Evolutionary conservation across 768 basidiomycete genomes (phyloP), one percentile per base, ranked within the genome.

Genomic region (Leccinum longicurvipes): DNA sequence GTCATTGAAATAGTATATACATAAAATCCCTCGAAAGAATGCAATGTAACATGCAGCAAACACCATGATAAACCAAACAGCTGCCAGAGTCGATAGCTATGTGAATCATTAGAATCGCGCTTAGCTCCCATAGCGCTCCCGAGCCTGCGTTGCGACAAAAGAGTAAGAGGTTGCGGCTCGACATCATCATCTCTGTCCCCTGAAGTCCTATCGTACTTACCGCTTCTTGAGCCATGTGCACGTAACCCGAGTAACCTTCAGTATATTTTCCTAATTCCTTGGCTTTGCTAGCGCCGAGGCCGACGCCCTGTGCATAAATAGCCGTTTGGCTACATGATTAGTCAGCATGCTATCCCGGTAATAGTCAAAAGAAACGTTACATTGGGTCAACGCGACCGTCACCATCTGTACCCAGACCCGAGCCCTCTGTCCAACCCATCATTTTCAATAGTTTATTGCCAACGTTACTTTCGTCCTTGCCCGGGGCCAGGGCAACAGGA

Each of bases 371-470:
- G 25, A 36, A 48, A 47, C 1, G 78, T 48, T 71, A 89, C 85
- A 98, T 85, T 12, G 95, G 94, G 54, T 95, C 92, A 11, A 92
- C 85, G 54, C 93, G 74, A 44, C 95, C 95, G 51, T 91, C 89
- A 4, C 89, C 89, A 47, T 80, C 79, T 7, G 83, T 80, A 1
- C 96, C 96, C 39, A 98, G 73, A 1, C 96, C 95, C 15, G 82
- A 85, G 6, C 95, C 95, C 64, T 89, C 89, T 59, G 81, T 90
- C 95, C 95, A 98, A 1, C 96, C 97, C 95, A 98, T 98, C 84
- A 96, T 95, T 71, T 93, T 92, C 59, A 98, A 71, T 55, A 99
- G 69, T 66, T 92, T 94, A 67, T 95, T 95, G 6, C 97, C 97
- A 11, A 93, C 82, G 63, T 98, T 98, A 41, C 64, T 85, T 49